Evolutionary conservation across 257 asterid species (phyloP), one percentile per base, ranked within the genome.

Genomic region (Galeopsis tetrahit): DNA sequence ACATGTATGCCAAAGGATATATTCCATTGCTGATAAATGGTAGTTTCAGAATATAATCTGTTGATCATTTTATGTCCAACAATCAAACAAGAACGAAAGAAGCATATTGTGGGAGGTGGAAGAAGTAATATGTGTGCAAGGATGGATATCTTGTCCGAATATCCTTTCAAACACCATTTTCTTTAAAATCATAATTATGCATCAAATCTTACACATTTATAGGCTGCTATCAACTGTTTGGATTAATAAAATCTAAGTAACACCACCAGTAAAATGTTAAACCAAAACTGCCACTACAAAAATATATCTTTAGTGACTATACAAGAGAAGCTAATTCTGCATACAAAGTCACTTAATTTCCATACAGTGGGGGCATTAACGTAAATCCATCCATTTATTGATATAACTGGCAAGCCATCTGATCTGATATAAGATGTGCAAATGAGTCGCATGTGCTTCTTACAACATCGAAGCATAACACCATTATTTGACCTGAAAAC

Each of bases 301-400:
- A 42, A 21, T 52, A 32, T 1, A 69, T 42, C 21, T 10, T 21
- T 36, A 44, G 60, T 10, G 46, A 56, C 77, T 46, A 14, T 58
- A 71, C 81, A 65, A 31, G 28, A 59, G 46, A 59, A 38, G n/a
- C 63, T 14, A 58, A 43, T 49, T 59, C 55, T 49, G 59, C 61
- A 72, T 4, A 53, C 5, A 51, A 39, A 44, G 56, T 17, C 44
- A 7, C 38, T 60, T 58, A 68, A 51, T 8, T 61, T 51, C 36
- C 60, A 38, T 69, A 38, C 59, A 14, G 11, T 62, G 7, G 4
- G 66, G 60, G 60, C 60, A 64, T n/a, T 62, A 10, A 28, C 52
- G 48, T 42, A 21, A 21, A 21, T 21, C 28, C 28, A 21, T 21
- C 28, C 28, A 1, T 43, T 76, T 63, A 69, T 70, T 63, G 56